Evolutionary conservation across 176 grass and related monocot species (phyloP).

Genomic region (Triticum urartu): DNA sequence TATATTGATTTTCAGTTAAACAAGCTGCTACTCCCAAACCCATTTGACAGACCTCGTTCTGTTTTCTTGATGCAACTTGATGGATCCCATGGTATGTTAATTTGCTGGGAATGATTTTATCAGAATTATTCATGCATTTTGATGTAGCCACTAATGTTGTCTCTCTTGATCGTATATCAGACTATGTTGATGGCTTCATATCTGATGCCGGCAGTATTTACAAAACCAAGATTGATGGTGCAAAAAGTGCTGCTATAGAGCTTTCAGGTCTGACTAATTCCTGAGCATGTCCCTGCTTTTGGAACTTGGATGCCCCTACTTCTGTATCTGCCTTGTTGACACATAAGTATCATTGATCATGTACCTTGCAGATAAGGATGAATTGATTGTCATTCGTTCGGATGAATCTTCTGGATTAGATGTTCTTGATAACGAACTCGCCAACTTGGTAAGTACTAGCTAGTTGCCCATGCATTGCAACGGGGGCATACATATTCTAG

Average conservation of each 20-base stretch:
- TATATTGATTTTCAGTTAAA: slow-evolving; percentile 68
- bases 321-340: slow-evolving; percentile 9
- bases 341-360: slow-evolving; percentile 28
- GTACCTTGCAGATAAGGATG: slow-evolving; percentile 65
- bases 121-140: slow-evolving; percentile 8
- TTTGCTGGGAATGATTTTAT: neutral
- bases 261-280: slow-evolving; percentile 69
- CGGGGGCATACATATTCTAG: no score
- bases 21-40: slow-evolving; percentile 75
- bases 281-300: slow-evolving; percentile 1
- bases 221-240: slow-evolving; percentile 61
- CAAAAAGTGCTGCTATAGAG: slow-evolving; percentile 36
- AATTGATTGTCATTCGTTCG: slow-evolving; percentile 67
- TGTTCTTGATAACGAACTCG: slow-evolving; percentile 72
- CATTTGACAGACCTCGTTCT: slow-evolving; percentile 73
- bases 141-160: slow-evolving; percentile 9
- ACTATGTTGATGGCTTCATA: slow-evolving; percentile 40
- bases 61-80: slow-evolving; percentile 77
- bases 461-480: no score
- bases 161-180: slow-evolving; percentile 27
- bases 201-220: slow-evolving; percentile 41
- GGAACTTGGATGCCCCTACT: slow-evolving; percentile 13
- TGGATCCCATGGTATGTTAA: slow-evolving; percentile 57
- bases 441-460: slow-evolving; percentile 54
- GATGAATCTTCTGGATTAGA: slow-evolving; percentile 63